These are phyloP conservation scores for Theileria parva DNA, from an alignment of 169 alveolate species.

Conservation along the genomic window DNA sequence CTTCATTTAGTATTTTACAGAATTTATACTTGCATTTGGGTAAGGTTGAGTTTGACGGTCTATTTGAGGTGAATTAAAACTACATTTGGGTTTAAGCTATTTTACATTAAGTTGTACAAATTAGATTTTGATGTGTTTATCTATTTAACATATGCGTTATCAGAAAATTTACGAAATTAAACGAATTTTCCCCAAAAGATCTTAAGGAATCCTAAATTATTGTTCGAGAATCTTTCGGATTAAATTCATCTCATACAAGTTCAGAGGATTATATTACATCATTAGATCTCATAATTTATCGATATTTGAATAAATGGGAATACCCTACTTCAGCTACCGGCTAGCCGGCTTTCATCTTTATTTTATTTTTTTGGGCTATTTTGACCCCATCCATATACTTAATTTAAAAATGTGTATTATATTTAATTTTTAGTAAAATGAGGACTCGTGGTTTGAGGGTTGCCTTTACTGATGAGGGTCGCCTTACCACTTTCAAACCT, in stretches of 20 bases:
- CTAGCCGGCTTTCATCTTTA: background rate
- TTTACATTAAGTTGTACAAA: background rate
- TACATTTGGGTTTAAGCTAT: background rate
- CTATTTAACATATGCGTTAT: background rate
- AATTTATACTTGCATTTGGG: background rate
- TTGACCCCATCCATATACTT: background rate
- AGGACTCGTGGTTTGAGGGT: conserved; percentile 19
- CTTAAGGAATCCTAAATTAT: background rate
- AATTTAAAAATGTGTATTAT: background rate
- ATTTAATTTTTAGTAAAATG: background rate
- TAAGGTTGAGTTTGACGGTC: background rate
- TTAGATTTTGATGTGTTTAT: background rate
- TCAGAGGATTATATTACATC: background rate
- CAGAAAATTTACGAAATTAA: background rate
- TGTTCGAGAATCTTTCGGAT: background rate
- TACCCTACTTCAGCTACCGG: background rate
- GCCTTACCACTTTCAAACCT: background rate
- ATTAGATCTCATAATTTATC: background rate
- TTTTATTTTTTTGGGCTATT: background rate
- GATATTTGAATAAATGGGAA: background rate
- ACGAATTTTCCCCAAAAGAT: background rate
- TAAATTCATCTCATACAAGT: background rate
- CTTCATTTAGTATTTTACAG: background rate
- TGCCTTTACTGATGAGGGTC: conserved; percentile 16
- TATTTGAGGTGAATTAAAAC: background rate